These are phyloP conservation scores for Raffaelea arxii DNA, from an alignment of 2,329 filamentous ascomycete genomes.

Conservation along the genomic window DNA sequence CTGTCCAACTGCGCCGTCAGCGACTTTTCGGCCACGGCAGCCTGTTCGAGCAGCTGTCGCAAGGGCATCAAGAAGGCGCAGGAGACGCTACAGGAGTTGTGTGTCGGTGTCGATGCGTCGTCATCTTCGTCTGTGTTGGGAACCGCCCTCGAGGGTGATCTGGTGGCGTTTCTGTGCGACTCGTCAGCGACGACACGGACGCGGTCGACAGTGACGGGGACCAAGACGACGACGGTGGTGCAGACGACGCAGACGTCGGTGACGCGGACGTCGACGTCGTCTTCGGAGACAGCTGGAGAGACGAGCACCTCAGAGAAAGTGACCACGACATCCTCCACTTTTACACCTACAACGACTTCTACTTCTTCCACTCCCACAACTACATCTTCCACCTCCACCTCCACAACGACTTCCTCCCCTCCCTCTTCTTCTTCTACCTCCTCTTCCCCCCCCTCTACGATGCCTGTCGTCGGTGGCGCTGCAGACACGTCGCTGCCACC, in stretches of 20 bases:
- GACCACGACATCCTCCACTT: not conserved
- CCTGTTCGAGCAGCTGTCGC: conserved; percentile 29
- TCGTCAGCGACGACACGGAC: not conserved
- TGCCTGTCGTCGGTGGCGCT: no score
- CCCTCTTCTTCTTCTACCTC: not conserved
- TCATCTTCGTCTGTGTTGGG: conserved; percentile 25
- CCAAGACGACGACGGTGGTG: not conserved
- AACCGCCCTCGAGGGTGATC: conserved; percentile 24
- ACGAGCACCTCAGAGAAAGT: not conserved
- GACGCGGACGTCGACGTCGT: not conserved
- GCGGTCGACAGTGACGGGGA: not conserved
- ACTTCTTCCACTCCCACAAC: no score
- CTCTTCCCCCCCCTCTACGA: not conserved
- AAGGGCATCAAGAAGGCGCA: conserved; percentile 64
- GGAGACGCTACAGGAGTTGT: conserved; percentile 60
- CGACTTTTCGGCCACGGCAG: conserved; percentile 25
- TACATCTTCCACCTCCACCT: not conserved
- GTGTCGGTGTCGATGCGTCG: conserved; percentile 58
- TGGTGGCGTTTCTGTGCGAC: conserved; percentile 27
- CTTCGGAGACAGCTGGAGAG: not conserved
- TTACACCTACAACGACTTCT: not conserved
- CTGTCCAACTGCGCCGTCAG: conserved; percentile 24
- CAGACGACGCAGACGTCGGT: not conserved
- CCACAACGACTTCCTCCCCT: not conserved
- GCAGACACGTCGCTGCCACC: not conserved